Percentiles rank a stretch among this genome's conserved stretches.
Conservation (phyloP, 2,329 filamentous ascomycete genomes). For the Paracamarosporium sp. region DNA sequence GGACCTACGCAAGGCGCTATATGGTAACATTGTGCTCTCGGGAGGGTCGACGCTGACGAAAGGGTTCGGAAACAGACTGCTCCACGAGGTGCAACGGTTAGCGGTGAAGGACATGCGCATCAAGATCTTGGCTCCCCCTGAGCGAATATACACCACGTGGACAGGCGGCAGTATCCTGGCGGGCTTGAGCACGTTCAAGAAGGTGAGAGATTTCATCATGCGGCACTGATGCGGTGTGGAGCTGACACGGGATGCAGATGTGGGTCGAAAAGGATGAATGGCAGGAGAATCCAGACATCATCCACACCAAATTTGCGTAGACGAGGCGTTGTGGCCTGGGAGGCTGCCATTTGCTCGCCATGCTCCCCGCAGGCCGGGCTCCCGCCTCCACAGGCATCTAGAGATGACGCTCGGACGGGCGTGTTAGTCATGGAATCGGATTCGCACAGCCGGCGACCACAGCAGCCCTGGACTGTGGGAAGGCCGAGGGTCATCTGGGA, state of each 20-base stretch:
- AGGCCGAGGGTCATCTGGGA: slow-evolving; percentile 17
- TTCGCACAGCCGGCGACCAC: slow-evolving; percentile 29
- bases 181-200: slow-evolving; percentile 96
- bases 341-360: slow-evolving; percentile 20
- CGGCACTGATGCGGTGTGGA: slow-evolving; percentile 14
- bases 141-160: slow-evolving; percentile 99
- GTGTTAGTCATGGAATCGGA: slow-evolving; percentile 46
- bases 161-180: slow-evolving; percentile 97
- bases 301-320: slow-evolving; percentile 95
- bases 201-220: slow-evolving; percentile 65
- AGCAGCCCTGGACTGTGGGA: slow-evolving; percentile 28
- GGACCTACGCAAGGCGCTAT: slow-evolving; percentile 91
- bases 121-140: slow-evolving; percentile 97
- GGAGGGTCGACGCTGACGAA: slow-evolving; percentile 96
- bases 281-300: slow-evolving; percentile 99
- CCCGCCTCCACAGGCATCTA: slow-evolving; percentile 38
- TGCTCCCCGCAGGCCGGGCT: slow-evolving; percentile 33
- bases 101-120: slow-evolving; percentile 99
- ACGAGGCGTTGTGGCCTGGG: slow-evolving; percentile 40
- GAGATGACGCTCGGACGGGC: slow-evolving; percentile 34
- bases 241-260: slow-evolving; percentile 70
- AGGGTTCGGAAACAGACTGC: slow-evolving; percentile 90
- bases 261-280: slow-evolving; percentile 99
- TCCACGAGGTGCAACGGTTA: slow-evolving; percentile 89
- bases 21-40: slow-evolving; percentile 95